These are phyloP conservation scores for Trichoderma oligosporum DNA, from an alignment of 2,329 filamentous ascomycete species.

Conservation along the genomic window DNA sequence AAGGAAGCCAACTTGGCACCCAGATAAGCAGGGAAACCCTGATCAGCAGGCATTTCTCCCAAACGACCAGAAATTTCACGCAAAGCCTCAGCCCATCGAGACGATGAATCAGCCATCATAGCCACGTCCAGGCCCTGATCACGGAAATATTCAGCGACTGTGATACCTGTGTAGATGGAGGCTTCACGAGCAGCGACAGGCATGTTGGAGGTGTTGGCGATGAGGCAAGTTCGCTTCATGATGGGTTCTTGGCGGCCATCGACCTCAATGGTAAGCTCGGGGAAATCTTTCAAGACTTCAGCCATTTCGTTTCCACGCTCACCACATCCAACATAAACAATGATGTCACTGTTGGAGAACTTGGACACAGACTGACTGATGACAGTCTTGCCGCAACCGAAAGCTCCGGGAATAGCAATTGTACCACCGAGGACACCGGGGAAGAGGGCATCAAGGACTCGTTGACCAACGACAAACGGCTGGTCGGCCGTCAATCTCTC, in stretches of 20 bases:
- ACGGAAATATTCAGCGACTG: constrained; percentile 92
- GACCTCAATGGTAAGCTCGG: constrained; percentile 91
- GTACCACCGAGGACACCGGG: constrained; percentile 96
- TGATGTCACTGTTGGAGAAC: constrained; percentile 99
- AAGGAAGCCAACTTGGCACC: constrained; percentile 96
- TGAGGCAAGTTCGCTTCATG: constrained; percentile 99
- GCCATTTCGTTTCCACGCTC: constrained; percentile 99
- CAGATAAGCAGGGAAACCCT: constrained; percentile 98
- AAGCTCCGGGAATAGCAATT: constrained; percentile 95
- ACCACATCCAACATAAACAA: constrained; percentile 89
- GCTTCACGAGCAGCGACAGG: constrained; percentile 96
- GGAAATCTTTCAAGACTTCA: constrained; percentile 99
- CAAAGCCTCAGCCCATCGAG: constrained; percentile 96
- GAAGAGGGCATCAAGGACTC: constrained; percentile 94
- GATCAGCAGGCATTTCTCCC: constrained; percentile 99
- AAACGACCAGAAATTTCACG: constrained; percentile 98
- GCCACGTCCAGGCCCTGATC: constrained; percentile 96
- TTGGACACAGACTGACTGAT: constrained; percentile 98
- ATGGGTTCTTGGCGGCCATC: constrained; percentile 95
- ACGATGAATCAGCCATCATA: constrained; percentile 99
- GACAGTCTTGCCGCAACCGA: constrained; percentile 98
- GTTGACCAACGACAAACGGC: constrained; percentile 93
- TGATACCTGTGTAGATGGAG: constrained; percentile 97
- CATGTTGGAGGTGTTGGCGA: constrained; percentile 99
- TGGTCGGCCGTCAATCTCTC: constrained; percentile 87